Evolutionary conservation across 805 yeast genomes (phyloP), one percentile per base, ranked within the genome.

Genomic region (Naumovozyma baii): DNA sequence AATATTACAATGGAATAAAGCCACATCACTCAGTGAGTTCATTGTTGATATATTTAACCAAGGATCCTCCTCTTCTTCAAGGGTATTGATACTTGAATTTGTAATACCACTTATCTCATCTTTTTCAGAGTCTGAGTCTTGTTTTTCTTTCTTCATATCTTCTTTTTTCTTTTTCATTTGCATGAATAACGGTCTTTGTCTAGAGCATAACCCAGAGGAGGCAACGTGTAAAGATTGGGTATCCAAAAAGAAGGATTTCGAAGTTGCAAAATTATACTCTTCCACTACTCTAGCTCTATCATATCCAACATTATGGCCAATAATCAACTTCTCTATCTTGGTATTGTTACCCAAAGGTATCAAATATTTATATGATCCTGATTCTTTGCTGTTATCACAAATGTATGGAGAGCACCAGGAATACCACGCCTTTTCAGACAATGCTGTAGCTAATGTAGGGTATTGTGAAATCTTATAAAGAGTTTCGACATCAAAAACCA

Each of bases 211-310:
- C 0, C 99, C 99, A 37, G 81, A 76, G 0, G 79, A 75, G 1
- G 97, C 94, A 26, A 88, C 76, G 61, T 92, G 99, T 15, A 92
- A 63, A 1, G 96, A 81, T 87, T 90, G 83, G 1, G 95, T 88
- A 59, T 92, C 99, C 42, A 94, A 48, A 52, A 67, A 92, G 60
- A 86, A 87, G 1, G 84, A 83, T 48, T 80, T 76, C 1, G 94
- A 69, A 34, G 68, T 73, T 25, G 66, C 59, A 28, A 88, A 55
- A 50, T 72, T 69, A 62, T 92, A 92, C 57, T 92, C 98, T 40
- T 92, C 96, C 22, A 66, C 48, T 1, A 90, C 76, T 28, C 95
- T 70, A 1, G 95, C 90, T 34, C 99, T 70, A 60, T 92, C 99
- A 54, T 79, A 92, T 5, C 92, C 79, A 2, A 92, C 80, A 54